Percentiles rank a stretch among this genome's conserved stretches.
phyloP scores from a whole-genome alignment of 768 basidiomycete genomes.

The Leccinum disarticulatum region DNA sequence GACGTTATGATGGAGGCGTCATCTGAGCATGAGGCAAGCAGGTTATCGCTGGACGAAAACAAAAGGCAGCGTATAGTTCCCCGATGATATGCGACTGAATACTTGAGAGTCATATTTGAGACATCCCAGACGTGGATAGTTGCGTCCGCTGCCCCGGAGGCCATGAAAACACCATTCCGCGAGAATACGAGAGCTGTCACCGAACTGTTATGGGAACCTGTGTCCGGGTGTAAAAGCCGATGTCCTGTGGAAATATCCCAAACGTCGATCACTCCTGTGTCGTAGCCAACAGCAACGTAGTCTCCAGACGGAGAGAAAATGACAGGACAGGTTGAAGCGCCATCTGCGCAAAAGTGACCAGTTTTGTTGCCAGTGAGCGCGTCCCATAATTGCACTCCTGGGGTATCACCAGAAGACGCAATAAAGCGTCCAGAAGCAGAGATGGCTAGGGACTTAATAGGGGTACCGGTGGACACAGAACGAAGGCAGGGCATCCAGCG shows the following conservation, averaged over 20 bases:
- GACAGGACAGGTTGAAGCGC: slow-evolving; percentile 15
- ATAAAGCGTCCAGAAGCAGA: slow-evolving; percentile 19
- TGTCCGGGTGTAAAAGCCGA: slow-evolving; percentile 5
- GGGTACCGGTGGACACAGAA: slow-evolving; percentile 8
- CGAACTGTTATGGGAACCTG: background rate
- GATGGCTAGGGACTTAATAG: slow-evolving; percentile 16
- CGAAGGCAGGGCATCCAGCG: slow-evolving; percentile 17
- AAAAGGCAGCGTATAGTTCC: slow-evolving; percentile 16
- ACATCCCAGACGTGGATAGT: slow-evolving; percentile 21
- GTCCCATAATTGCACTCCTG: slow-evolving; percentile 35
- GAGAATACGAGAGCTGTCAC: slow-evolving; percentile 17
- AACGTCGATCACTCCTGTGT: slow-evolving; percentile 13
- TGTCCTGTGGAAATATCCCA: slow-evolving; percentile 22
- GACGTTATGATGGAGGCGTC: slow-evolving; percentile 17
- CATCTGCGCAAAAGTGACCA: slow-evolving; percentile 12
- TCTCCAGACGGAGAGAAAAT: slow-evolving; percentile 17
- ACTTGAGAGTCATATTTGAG: slow-evolving; percentile 1
- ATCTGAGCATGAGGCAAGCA: slow-evolving; percentile 18
- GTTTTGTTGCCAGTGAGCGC: slow-evolving; percentile 12
- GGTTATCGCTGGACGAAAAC: slow-evolving; percentile 18
- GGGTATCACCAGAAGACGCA: slow-evolving; percentile 28
- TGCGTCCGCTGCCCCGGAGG: slow-evolving; percentile 15
- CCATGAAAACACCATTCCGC: slow-evolving; percentile 7
- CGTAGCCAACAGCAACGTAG: slow-evolving; percentile 15
- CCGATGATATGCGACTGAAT: slow-evolving; percentile 15